phyloP scores from a whole-genome alignment of 495 filamentous ascomycete species.

The Trichoderma reesei region DNA sequence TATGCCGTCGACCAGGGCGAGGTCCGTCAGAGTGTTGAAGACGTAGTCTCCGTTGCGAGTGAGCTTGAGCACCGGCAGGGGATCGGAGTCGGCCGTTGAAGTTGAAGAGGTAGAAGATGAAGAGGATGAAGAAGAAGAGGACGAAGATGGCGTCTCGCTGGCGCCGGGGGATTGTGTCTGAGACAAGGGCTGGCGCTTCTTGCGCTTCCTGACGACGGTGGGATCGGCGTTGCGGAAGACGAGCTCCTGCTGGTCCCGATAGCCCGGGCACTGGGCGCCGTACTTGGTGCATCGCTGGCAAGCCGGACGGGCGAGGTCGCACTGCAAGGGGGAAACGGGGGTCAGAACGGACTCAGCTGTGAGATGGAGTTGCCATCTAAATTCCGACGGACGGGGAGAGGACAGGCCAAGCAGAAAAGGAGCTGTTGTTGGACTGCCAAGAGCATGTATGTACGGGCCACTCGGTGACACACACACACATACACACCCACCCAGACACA shows the following conservation, averaged over 20 bases:
- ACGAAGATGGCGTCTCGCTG: not conserved
- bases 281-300: slow-evolving; percentile 16
- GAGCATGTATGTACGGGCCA: no score
- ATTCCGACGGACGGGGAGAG: no score
- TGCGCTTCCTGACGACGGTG: not conserved
- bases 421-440: no score
- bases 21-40: not conserved
- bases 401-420: no score
- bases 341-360: no score
- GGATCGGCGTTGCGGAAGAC: slow-evolving; percentile 12
- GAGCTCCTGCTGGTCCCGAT: slow-evolving; percentile 13
- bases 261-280: slow-evolving; percentile 12
- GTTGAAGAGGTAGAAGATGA: not conserved
- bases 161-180: not conserved
- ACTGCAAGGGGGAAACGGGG: no score
- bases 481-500: no score
- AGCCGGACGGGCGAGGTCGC: slow-evolving; percentile 12
- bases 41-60: not conserved
- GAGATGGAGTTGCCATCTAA: not conserved
- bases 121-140: no score
- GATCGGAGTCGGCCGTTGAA: not conserved
- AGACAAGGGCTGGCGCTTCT: not conserved
- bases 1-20: not conserved
- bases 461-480: no score
- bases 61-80: not conserved